Conservation (phyloP, 345 rosid species). For the Cardamine chenopodiifolia region DNA sequence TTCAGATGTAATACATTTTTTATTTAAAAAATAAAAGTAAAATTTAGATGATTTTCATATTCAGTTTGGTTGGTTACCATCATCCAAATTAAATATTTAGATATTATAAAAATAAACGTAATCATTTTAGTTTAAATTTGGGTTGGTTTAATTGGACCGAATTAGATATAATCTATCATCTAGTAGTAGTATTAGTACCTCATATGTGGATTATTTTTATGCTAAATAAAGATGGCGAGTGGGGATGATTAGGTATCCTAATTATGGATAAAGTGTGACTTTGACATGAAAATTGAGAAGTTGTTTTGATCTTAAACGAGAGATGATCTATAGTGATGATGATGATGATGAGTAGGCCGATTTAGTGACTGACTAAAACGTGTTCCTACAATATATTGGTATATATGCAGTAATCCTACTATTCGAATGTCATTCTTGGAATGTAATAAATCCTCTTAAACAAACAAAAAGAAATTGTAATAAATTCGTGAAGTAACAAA, state of each 20-base stretch:
- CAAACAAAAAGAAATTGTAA: too few relatives aligned
- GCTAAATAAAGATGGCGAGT: slow-evolving; percentile 1
- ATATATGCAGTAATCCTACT: slow-evolving; percentile 31
- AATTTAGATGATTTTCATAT: background rate
- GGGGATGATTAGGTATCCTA: background rate
- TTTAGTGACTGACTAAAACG: slow-evolving; percentile 36
- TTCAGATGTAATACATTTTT: background rate
- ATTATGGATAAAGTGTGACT: slow-evolving; percentile 5
- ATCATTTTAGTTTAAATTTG: background rate
- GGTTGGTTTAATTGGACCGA: background rate
- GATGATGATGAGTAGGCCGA: slow-evolving; percentile 36
- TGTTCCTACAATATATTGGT: slow-evolving; percentile 35
- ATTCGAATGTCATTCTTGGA: slow-evolving; percentile 32
- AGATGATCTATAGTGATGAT: slow-evolving; percentile 5
- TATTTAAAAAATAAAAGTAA: background rate
- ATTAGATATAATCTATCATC: background rate
- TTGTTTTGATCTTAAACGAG: slow-evolving; percentile 19
- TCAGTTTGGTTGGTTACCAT: background rate
- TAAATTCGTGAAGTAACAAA: slow-evolving; percentile 24
- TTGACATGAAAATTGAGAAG: slow-evolving; percentile 10
- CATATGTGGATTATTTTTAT: background rate
- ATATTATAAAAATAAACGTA: background rate
- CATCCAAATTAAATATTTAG: background rate
- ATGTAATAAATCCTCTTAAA: background rate
- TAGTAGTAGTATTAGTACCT: background rate